phyloP scores from a whole-genome alignment of 768 basidiomycete species.

The Boletellus sp. region DNA sequence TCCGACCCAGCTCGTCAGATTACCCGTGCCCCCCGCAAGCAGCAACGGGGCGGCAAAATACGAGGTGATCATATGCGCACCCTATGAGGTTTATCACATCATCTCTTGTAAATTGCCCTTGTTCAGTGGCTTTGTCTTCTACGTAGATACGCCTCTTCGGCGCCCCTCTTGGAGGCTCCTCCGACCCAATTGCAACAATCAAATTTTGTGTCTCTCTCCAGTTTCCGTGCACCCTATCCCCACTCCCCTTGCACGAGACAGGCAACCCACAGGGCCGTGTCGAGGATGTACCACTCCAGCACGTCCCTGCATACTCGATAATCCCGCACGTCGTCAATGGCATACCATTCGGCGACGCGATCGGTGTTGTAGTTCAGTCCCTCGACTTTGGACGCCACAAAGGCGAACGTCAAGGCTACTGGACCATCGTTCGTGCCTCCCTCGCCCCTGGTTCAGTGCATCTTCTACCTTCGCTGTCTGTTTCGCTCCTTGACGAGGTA shows the following conservation, averaged over 20 bases:
- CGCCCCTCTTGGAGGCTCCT: constrained; percentile 49
- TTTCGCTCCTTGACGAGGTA: constrained; percentile 14
- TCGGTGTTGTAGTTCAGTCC: constrained; percentile 63
- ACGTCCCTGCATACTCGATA: constrained; percentile 51
- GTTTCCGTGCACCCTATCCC: constrained; percentile 3
- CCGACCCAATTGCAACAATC: constrained; percentile 54
- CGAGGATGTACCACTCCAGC: constrained; percentile 29
- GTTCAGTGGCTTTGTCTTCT: not conserved
- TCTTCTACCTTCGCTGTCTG: constrained; percentile 16
- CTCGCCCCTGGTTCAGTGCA: not conserved
- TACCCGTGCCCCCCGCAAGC: constrained; percentile 42
- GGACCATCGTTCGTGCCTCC: constrained; percentile 41
- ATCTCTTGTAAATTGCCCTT: not conserved
- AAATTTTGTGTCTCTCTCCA: constrained; percentile 47
- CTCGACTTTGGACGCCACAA: constrained; percentile 15
- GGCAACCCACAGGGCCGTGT: not conserved
- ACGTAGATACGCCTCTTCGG: constrained; percentile 78
- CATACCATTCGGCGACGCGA: constrained; percentile 64
- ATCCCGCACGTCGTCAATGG: constrained; percentile 71
- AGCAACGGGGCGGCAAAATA: constrained; percentile 49
- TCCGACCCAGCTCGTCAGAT: constrained; percentile 44
- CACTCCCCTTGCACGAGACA: not conserved
- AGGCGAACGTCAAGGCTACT: constrained; percentile 40
- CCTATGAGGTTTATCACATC: constrained; percentile 63
- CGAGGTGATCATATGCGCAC: constrained; percentile 70